Evolutionary conservation across 2,329 filamentous ascomycete species (phyloP).

Genomic region (Colletotrichum orbiculare): DNA sequence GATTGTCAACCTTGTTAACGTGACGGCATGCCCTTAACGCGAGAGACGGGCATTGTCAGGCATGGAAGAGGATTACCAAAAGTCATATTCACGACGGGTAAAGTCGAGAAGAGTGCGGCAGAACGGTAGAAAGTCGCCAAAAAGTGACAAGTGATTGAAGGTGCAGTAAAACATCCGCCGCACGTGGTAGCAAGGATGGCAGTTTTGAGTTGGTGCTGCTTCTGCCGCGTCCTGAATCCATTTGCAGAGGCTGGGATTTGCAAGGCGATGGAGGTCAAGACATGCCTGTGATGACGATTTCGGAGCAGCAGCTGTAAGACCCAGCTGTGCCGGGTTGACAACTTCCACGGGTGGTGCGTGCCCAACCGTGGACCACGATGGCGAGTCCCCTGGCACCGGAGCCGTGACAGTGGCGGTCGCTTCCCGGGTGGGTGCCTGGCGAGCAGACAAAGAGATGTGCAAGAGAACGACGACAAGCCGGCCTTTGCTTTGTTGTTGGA

Average conservation of each 20-base stretch:
- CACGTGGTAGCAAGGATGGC: slow-evolving; percentile 35
- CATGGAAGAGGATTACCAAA: too few relatives aligned
- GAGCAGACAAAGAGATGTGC: too few relatives aligned
- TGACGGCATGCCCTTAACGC: not conserved
- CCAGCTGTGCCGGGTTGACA: too few relatives aligned
- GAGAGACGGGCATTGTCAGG: not conserved
- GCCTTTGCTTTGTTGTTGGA: too few relatives aligned
- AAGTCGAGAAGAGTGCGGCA: slow-evolving; percentile 1
- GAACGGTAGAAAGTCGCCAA: not conserved
- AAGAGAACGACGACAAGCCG: too few relatives aligned
- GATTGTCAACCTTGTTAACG: not conserved
- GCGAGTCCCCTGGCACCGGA: too few relatives aligned
- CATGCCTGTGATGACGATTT: not conserved
- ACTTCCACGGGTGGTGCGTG: too few relatives aligned
- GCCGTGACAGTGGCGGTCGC: too few relatives aligned
- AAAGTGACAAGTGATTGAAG: slow-evolving; percentile 15
- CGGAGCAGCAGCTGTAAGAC: too few relatives aligned
- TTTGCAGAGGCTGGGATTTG: slow-evolving; percentile 22
- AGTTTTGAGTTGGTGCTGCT: not conserved
- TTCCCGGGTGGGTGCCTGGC: too few relatives aligned
- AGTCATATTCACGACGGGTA: not conserved
- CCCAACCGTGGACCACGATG: too few relatives aligned
- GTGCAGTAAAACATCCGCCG: slow-evolving; percentile 8
- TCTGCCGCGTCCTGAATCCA: slow-evolving; percentile 1
- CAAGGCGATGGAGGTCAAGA: slow-evolving; percentile 9